Conservation (phyloP, 768 basidiomycete genomes). For the Mycena sanguinolenta region DNA sequence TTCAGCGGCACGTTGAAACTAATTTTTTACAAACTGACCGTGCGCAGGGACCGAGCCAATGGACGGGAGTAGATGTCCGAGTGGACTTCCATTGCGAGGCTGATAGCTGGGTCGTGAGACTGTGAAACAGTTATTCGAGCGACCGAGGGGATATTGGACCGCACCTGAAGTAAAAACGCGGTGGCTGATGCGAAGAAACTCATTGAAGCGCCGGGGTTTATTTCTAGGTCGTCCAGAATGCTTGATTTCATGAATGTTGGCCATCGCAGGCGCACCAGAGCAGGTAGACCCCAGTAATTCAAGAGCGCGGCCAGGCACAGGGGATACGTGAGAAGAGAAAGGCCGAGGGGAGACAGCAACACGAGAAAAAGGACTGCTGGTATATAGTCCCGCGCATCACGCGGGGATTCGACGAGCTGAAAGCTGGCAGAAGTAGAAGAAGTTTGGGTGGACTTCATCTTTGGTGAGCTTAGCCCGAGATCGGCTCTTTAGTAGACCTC, state of each 20-base stretch:
- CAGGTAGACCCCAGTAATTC: slow-evolving; percentile 15
- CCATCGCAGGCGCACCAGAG: slow-evolving; percentile 26
- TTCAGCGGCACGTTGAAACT: not conserved
- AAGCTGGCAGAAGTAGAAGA: slow-evolving; percentile 11
- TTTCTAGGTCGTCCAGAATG: slow-evolving; percentile 27
- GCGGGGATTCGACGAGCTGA: not conserved
- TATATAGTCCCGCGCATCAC: slow-evolving; percentile 26
- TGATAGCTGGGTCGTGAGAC: slow-evolving; percentile 18
- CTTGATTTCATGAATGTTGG: slow-evolving; percentile 23
- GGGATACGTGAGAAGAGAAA: slow-evolving; percentile 6
- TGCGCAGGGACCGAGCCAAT: slow-evolving; percentile 25
- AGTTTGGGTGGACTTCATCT: too few species aligned
- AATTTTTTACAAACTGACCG: not conserved
- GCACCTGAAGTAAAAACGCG: slow-evolving; percentile 24
- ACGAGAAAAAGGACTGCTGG: not conserved
- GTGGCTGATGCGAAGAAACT: slow-evolving; percentile 26
- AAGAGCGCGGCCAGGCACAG: not conserved
- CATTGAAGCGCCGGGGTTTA: slow-evolving; percentile 25
- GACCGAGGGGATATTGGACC: not conserved
- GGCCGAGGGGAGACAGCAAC: slow-evolving; percentile 10
- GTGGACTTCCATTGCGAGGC: slow-evolving; percentile 28
- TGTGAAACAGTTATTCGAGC: not conserved
- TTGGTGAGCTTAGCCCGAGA: too few species aligned
- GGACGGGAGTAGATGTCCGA: slow-evolving; percentile 27
- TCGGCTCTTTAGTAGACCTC: too few species aligned